Percentiles rank a stretch among this genome's conserved stretches.
Conservation (phyloP, 352 stramenopile species). For the Nannochloropsis limnetica region DNA sequence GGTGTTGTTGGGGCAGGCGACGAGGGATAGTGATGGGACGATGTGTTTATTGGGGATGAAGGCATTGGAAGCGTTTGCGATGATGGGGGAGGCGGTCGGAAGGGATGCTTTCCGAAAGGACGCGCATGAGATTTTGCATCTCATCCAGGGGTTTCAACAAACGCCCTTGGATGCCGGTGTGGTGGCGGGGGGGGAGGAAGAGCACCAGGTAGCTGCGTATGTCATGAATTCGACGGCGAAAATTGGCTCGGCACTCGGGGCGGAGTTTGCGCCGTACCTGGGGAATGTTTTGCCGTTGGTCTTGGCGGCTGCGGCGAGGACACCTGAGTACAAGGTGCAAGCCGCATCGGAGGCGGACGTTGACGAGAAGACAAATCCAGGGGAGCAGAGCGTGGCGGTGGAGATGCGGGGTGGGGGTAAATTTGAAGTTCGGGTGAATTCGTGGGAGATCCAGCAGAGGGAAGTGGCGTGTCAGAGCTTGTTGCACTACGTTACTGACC, state of each 20-base stretch:
- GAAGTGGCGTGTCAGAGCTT: neutral
- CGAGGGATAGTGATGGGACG: neutral
- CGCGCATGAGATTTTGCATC: neutral
- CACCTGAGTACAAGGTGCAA: neutral
- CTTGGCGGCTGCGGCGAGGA: neutral
- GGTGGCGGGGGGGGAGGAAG: neutral
- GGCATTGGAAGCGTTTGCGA: neutral
- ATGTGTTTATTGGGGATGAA: neutral
- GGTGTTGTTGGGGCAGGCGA: neutral
- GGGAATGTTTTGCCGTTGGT: neutral
- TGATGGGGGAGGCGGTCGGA: neutral
- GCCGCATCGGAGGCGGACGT: neutral
- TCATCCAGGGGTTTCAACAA: neutral
- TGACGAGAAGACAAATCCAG: neutral
- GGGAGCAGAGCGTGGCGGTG: neutral
- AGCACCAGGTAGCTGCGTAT: neutral
- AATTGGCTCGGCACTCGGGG: neutral
- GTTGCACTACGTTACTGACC: neutral
- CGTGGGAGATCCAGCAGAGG: neutral
- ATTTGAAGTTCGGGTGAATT: neutral
- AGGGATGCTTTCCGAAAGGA: neutral
- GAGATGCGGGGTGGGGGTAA: neutral
- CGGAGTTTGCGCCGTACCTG: neutral
- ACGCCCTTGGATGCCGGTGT: neutral
- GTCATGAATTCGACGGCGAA: neutral